These are phyloP conservation scores for Aspergillus indologenus DNA, from an alignment of 495 filamentous ascomycete species.

Conservation along the genomic window DNA sequence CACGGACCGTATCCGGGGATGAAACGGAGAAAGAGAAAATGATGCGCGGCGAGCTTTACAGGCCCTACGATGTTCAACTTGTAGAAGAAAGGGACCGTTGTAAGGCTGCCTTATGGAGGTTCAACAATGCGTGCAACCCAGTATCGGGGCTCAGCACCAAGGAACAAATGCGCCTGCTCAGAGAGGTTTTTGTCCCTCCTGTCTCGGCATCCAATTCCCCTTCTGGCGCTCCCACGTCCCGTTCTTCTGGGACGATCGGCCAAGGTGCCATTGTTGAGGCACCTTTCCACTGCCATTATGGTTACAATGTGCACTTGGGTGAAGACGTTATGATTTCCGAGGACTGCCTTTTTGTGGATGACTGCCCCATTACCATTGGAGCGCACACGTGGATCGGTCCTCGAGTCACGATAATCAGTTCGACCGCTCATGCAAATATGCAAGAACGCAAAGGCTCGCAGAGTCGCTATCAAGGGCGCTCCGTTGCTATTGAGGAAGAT, in stretches of 20 bases:
- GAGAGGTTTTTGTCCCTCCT: conserved; percentile 59
- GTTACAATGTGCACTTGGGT: conserved; percentile 88
- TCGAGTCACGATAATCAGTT: conserved; percentile 81
- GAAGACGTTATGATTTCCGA: conserved; percentile 82
- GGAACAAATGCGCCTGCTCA: conserved; percentile 77
- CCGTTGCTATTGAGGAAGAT: conserved; percentile 81
- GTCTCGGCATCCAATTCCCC: conserved; percentile 45
- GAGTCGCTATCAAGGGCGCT: conserved; percentile 67
- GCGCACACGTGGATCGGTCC: conserved; percentile 76
- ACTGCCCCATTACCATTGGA: conserved; percentile 70
- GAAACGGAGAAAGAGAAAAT: conserved; percentile 91
- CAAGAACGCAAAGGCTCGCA: conserved; percentile 69
- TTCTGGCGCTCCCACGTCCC: conserved; percentile 36
- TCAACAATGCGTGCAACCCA: conserved; percentile 86
- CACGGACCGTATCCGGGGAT: conserved; percentile 29
- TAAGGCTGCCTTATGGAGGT: conserved; percentile 77
- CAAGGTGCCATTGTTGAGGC: conserved; percentile 77
- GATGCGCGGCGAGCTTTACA: conserved; percentile 78
- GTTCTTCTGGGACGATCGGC: conserved; percentile 60
- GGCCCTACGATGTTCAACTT: conserved; percentile 72
- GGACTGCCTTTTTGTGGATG: conserved; percentile 85
- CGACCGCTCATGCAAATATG: conserved; percentile 72
- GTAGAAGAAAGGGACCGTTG: conserved; percentile 85
- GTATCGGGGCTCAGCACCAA: conserved; percentile 69
- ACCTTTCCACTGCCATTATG: conserved; percentile 93